Base-by-base conservation (phyloP, 495 filamentous ascomycete genomes). In the Talaromyces liani region DNA sequence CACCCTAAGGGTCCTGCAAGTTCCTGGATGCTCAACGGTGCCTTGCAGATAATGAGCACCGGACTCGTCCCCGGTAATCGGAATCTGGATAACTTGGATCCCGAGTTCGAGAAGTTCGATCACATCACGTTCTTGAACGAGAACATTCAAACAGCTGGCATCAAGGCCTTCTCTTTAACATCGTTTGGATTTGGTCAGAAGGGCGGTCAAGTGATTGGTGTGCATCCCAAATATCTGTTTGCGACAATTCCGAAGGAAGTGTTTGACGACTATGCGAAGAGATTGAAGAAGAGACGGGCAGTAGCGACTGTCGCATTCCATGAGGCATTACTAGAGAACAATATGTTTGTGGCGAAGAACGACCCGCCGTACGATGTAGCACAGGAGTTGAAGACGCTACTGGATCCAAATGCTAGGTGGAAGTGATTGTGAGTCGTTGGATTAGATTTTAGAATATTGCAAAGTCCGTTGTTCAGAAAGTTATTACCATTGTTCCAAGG, bases 101-200 rank as follows among this genome's bases (percentile, higher is more conserved):
- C 36, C 4, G 36, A 41, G 36, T 41, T 41, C 9, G 36, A 41
- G 36, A 41, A 41, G 36, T 41, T 41, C 14, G 36, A 41, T 41
- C 36, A 41, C 36, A 16, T 41, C 36, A 41, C 36, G 14, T 41
- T 41, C 14, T 41, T 41, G 36, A 41, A 41, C 36, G 36, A 41
- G 36, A 41, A 41, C 14, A 41, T 41, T 41, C 36, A 41, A 6
- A 41, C 36, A 1, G 4, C 36, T 9, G 36, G 36, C 3, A 41
- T 41, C 36, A 41, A 16, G 12, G 36, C 36, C 14, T 69, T 69
- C 61, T 60, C 60, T n/a, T 20, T 69, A 2, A 72, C 66, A 31
- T 71, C 70, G 33, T 72, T 71, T 57, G 67, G 69, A 8, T 72
- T 71, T 62, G 70, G 69, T 6, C 70, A 71, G 36, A 71, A 72